Conservation (phyloP, 768 basidiomycete species). For the Mycena floridula region DNA sequence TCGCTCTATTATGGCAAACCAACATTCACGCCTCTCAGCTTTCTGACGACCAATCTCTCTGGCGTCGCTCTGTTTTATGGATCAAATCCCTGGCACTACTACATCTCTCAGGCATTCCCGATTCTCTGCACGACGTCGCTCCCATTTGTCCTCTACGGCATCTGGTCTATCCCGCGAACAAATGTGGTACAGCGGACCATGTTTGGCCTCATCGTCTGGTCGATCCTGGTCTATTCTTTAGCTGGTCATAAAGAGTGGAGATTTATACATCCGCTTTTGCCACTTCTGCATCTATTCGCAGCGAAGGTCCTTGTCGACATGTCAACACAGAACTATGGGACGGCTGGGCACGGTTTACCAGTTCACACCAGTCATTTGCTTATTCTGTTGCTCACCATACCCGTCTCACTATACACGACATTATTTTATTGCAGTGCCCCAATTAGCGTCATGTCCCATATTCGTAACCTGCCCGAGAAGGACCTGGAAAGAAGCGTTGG, state of each 20-base stretch:
- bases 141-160: constrained; percentile 67
- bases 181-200: constrained; percentile 34
- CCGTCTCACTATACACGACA: constrained; percentile 63
- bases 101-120: constrained; percentile 80
- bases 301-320: constrained; percentile 61
- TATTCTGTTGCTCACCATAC: constrained; percentile 49
- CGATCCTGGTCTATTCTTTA: constrained; percentile 63
- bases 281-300: constrained; percentile 75
- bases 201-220: constrained; percentile 51
- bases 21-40: constrained; percentile 76
- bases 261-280: constrained; percentile 89
- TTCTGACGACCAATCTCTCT: constrained; percentile 77
- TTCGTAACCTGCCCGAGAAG: constrained; percentile 46
- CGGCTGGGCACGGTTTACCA: constrained; percentile 16
- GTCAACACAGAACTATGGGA: constrained; percentile 14
- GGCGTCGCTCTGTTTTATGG: constrained; percentile 93
- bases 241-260: constrained; percentile 97
- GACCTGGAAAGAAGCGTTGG: constrained; percentile 53
- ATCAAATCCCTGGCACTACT: constrained; percentile 80
- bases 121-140: constrained; percentile 69
- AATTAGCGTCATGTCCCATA: constrained; percentile 63
- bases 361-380: constrained; percentile 29
- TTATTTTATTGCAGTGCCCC: constrained; percentile 77
- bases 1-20: constrained; percentile 60
- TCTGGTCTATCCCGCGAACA: constrained; percentile 27